Base-by-base conservation (phyloP, 176 grass and related monocot species). In the Secale cereale region DNA sequence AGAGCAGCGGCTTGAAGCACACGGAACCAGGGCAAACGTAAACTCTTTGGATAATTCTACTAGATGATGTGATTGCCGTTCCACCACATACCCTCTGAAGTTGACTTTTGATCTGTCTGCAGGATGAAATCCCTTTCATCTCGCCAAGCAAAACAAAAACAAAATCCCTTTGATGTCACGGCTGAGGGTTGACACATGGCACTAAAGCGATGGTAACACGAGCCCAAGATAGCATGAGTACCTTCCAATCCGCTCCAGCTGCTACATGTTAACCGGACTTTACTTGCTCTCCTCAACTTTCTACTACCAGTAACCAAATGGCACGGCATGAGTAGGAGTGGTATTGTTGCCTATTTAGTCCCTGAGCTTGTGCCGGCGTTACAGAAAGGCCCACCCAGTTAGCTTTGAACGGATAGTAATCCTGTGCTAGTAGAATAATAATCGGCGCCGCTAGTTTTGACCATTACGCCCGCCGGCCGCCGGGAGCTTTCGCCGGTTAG, bases 361-460 rank as follows among this genome's bases (percentile, higher is more conserved):
- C 33, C 3, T 23, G 12, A 9, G 6, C 6, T 3, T 7, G 16
- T 31, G 45, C 7, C 57, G n/a, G 6, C 36, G 12, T 85, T 29
- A 69, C 41, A 30, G 71, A 37, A 17, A 23, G 16, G 14, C 14
- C 71, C 46, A 17, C 77, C 1, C 0, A 19, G 20, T 48, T 29
- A 19, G 3, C 36, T 32, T 31, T 28, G 25, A 14, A 74, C 37
- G 37, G 37, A 39, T 45, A 73, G 25, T 10, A 56, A 40, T 11
- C 22, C 37, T 3, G 22, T 4, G 15, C 60, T 7, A 19, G 48
- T 74, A 35, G 79, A 52, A 31, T 33, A 52, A 31, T 33, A 79
- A 59, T 69, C 35, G 22, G 20, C 37, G 81, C 81, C 76, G 66
- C 87, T 79, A 84, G 40, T 57, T 14, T 84, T 84, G 87, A 84